Conservation (phyloP, 768 basidiomycete species). For the Tulasnella sp. region DNA sequence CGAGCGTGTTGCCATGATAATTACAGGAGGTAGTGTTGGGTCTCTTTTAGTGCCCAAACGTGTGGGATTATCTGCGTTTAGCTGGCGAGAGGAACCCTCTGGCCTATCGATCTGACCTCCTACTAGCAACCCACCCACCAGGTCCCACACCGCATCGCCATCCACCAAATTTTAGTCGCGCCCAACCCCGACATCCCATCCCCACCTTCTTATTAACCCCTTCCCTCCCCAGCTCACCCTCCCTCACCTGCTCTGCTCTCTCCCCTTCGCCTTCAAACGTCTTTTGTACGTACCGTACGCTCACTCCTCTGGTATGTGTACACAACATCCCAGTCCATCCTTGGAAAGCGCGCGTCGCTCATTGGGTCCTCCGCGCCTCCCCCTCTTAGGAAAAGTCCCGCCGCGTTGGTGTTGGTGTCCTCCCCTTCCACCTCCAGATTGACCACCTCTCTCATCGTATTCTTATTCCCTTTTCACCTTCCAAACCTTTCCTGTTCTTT, state of each 20-base stretch:
- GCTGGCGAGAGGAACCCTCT: background rate
- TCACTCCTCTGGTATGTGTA: background rate
- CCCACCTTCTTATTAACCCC: constrained; percentile 14
- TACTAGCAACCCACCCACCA: background rate
- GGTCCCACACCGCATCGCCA: constrained; percentile 2
- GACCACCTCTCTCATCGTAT: constrained; percentile 2
- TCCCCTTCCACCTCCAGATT: constrained; percentile 15
- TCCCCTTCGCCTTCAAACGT: background rate
- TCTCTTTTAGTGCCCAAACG: background rate
- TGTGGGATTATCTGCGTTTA: background rate
- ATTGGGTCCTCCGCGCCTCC: constrained; percentile 15
- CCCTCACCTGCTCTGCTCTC: background rate
- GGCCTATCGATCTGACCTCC: constrained; percentile 9
- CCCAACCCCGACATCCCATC: constrained; percentile 2
- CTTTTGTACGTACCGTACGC: constrained; percentile 9
- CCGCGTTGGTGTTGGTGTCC: constrained; percentile 19
- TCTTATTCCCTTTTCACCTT: background rate
- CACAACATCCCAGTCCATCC: background rate
- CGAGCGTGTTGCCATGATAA: background rate
- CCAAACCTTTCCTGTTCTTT: background rate
- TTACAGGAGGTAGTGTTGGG: background rate
- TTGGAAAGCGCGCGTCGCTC: background rate
- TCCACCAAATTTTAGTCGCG: constrained; percentile 21
- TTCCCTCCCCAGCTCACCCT: background rate
- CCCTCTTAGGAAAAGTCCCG: background rate